Evolutionary conservation across 2,329 filamentous ascomycete species (phyloP).

Genomic region (Hypoxylon sp.): DNA sequence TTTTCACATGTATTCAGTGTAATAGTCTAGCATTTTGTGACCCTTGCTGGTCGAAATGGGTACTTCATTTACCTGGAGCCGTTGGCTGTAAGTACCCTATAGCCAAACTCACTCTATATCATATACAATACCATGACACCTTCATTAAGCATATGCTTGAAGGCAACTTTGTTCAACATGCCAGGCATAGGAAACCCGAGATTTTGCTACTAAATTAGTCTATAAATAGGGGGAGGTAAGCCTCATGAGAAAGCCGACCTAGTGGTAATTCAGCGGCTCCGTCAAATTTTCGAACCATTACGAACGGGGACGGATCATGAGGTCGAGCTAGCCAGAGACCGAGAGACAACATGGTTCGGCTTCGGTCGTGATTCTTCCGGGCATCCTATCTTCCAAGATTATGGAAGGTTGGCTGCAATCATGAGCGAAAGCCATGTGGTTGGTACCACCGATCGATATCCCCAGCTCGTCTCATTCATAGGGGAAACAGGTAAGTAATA

Average conservation of each 20-base stretch:
- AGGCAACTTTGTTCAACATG: background rate
- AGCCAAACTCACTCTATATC: background rate
- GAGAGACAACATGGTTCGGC: constrained; percentile 54
- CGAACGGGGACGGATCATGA: constrained; percentile 51
- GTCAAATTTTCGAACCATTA: constrained; percentile 51
- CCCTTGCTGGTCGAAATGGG: constrained; percentile 51
- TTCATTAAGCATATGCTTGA: background rate
- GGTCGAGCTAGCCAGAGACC: constrained; percentile 49
- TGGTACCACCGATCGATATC: constrained; percentile 50
- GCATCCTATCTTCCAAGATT: constrained; percentile 50
- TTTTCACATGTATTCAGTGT: constrained; percentile 52
- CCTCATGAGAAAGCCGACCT: constrained; percentile 52
- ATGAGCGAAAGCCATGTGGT: constrained; percentile 54
- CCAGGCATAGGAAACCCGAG: background rate
- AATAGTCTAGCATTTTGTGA: constrained; percentile 54
- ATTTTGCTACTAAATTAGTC: constrained; percentile 5
- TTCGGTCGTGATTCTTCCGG: constrained; percentile 50
- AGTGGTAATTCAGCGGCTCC: constrained; percentile 48
- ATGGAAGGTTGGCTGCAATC: constrained; percentile 60
- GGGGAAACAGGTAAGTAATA: constrained; percentile 56
- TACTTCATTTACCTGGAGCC: constrained; percentile 47
- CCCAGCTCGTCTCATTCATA: constrained; percentile 61
- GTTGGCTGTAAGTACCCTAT: constrained; percentile 42
- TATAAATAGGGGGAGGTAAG: constrained; percentile 48
- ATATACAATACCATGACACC: background rate